A percentile compares a stretch with the other conserved stretches of the same genome.
Evolutionary conservation across 225 moss, liverwort and hornwort genomes (phyloP).

Genomic region (Sphagnum contortum): DNA sequence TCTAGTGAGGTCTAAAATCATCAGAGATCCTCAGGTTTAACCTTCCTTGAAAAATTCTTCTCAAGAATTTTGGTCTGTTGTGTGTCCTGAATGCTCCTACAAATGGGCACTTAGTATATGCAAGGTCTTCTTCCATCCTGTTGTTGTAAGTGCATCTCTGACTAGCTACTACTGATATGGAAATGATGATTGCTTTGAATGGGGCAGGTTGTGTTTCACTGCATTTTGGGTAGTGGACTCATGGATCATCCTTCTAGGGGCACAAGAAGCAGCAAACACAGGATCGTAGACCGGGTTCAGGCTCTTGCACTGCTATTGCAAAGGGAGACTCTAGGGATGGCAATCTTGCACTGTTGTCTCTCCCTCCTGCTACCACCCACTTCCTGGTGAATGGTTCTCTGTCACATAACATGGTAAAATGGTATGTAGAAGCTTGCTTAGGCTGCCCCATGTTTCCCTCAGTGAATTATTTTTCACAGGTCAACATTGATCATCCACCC

Average conservation of each 20-base stretch:
- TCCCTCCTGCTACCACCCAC: conserved; percentile 59
- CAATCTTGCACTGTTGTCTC: conserved; percentile 68
- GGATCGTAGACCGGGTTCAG: conserved; percentile 73
- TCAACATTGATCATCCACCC: conserved; percentile 77
- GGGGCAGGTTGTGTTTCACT: conserved; percentile 80
- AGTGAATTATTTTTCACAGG: conserved; percentile 75
- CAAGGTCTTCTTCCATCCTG: no score
- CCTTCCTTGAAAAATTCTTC: no score
- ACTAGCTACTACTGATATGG: neutral
- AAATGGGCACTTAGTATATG: no score
- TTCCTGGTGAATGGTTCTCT: conserved; percentile 87
- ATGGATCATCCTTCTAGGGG: conserved; percentile 89
- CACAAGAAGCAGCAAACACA: conserved; percentile 74
- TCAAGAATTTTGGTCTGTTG: no score
- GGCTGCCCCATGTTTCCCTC: conserved; percentile 90
- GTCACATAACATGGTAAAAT: conserved; percentile 67
- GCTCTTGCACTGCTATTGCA: conserved; percentile 84
- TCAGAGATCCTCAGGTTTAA: no score
- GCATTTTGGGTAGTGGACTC: conserved; percentile 97
- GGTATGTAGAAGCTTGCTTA: conserved; percentile 74
- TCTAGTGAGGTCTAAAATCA: no score
- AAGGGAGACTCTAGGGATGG: conserved; percentile 83
- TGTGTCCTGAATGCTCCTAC: no score
- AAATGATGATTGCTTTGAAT: neutral
- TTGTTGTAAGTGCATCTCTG: no score